These are phyloP conservation scores for Exophiala phaeomuriformis DNA, from an alignment of 2,329 filamentous ascomycete species.

Conservation along the genomic window DNA sequence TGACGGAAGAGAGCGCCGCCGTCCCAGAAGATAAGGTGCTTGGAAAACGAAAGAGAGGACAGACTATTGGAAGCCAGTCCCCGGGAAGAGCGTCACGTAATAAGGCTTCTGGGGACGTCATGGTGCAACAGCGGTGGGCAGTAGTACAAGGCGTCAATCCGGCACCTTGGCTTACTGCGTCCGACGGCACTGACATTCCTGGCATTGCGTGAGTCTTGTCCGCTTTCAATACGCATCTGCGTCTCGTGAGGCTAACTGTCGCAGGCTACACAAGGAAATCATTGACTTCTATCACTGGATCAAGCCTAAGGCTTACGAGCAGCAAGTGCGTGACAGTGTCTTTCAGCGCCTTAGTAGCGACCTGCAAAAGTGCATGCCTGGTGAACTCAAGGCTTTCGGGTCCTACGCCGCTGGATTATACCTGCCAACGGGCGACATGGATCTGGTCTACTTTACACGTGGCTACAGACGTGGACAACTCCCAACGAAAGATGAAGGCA, in stretches of 20 bases:
- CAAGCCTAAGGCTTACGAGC: slow-evolving; percentile 67
- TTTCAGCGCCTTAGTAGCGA: slow-evolving; percentile 59
- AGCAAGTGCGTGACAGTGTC: slow-evolving; percentile 64
- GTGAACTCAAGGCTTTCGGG: slow-evolving; percentile 70
- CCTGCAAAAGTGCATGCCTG: slow-evolving; percentile 52
- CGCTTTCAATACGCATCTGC: background rate
- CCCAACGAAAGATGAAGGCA: slow-evolving; percentile 38
- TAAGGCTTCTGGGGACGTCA: slow-evolving; percentile 7
- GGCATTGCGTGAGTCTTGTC: slow-evolving; percentile 21
- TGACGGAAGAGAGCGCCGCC: slow-evolving; percentile 36
- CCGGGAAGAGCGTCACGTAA: slow-evolving; percentile 29
- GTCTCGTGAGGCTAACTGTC: slow-evolving; percentile 5
- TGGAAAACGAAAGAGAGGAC: slow-evolving; percentile 66
- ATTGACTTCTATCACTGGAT: slow-evolving; percentile 83
- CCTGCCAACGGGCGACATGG: slow-evolving; percentile 80
- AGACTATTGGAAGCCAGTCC: slow-evolving; percentile 29
- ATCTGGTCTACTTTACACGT: slow-evolving; percentile 69
- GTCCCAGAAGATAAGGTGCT: slow-evolving; percentile 46
- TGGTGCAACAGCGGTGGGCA: slow-evolving; percentile 13
- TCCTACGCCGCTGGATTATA: slow-evolving; percentile 83
- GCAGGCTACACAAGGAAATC: slow-evolving; percentile 83
- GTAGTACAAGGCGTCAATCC: slow-evolving; percentile 1
- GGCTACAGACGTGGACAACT: slow-evolving; percentile 46
- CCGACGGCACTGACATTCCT: slow-evolving; percentile 6
- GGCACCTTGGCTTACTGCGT: slow-evolving; percentile 12